phyloP scores from a whole-genome alignment of 345 rosid species.

The Bruguiera sexangula region DNA sequence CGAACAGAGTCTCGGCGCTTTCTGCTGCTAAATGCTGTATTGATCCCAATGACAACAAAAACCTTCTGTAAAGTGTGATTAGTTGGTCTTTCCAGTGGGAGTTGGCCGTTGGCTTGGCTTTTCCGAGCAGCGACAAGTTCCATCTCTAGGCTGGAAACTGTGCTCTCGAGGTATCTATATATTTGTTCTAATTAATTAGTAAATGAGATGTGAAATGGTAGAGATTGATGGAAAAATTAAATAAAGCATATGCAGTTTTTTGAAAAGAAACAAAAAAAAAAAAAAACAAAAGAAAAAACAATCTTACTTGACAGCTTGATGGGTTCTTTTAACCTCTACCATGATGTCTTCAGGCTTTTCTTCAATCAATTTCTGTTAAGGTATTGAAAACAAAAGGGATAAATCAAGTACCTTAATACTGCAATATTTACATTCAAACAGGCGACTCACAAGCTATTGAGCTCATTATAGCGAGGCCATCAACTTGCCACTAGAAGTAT shows the following conservation, averaged over 20 bases:
- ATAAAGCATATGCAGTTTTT: neutral
- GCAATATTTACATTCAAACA: no score
- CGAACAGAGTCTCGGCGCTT: constrained; percentile 34
- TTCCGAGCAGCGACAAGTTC: constrained; percentile 53
- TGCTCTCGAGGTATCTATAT: constrained; percentile 60
- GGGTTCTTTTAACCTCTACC: constrained; percentile 70
- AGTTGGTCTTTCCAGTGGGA: constrained; percentile 17
- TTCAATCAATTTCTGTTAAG: constrained; percentile 50
- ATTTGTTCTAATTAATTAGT: no score
- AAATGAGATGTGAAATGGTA: neutral
- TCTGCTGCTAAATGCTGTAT: constrained; percentile 89
- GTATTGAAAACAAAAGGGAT: neutral
- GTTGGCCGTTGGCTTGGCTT: constrained; percentile 22
- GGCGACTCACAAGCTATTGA: no score
- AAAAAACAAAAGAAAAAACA: neutral
- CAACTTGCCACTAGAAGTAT: no score
- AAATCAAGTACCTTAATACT: no score
- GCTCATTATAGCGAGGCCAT: no score
- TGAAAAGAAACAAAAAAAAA: neutral
- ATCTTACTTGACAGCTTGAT: constrained; percentile 58
- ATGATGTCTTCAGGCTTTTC: constrained; percentile 52
- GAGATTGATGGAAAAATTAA: neutral
- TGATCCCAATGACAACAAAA: constrained; percentile 79
- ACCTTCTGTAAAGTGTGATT: constrained; percentile 57
- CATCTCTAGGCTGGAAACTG: constrained; percentile 62